These are phyloP conservation scores for Rhodotorula sp. DNA, from an alignment of 1,284 basidiomycete species.

Conservation along the genomic window DNA sequence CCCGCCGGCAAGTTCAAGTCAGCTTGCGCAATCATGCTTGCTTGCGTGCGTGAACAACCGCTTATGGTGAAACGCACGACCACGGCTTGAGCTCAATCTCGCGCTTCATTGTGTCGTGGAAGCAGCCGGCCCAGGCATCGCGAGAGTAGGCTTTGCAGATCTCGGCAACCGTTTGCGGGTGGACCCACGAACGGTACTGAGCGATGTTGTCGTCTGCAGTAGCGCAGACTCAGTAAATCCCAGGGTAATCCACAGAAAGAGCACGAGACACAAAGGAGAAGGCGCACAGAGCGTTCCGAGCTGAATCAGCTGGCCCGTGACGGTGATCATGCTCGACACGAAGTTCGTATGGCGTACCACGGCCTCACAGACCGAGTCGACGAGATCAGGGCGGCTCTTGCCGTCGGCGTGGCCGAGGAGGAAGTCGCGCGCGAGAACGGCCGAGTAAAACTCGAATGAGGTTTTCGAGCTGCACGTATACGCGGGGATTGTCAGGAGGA, in stretches of 20 bases:
- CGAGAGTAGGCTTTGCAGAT: slow-evolving; percentile 1
- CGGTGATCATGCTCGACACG: slow-evolving; percentile 56
- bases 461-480: slow-evolving; percentile 54
- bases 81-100: slow-evolving; percentile 21
- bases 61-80: slow-evolving; percentile 4
- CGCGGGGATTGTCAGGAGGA: background rate
- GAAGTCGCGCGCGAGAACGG: slow-evolving; percentile 15
- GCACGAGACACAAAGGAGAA: background rate
- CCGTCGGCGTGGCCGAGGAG: slow-evolving; percentile 53
- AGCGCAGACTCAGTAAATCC: background rate
- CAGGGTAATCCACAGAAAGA: too few relatives aligned
- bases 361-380: slow-evolving; percentile 61
- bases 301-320: slow-evolving; percentile 60
- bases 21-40: background rate
- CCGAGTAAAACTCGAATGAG: slow-evolving; percentile 61
- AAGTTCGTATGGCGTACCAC: slow-evolving; percentile 64
- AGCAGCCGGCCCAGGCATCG: slow-evolving; percentile 6
- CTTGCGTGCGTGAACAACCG: too few relatives aligned
- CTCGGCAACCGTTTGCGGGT: background rate
- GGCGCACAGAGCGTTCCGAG: slow-evolving; percentile 56
- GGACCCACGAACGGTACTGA: background rate
- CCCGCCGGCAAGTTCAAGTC: background rate
- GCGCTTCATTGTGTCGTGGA: slow-evolving; percentile 14
- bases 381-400: slow-evolving; percentile 54
- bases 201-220: slow-evolving; percentile 13